Evolutionary conservation across 768 basidiomycete genomes (phyloP).

Genomic region (Mycena venus): DNA sequence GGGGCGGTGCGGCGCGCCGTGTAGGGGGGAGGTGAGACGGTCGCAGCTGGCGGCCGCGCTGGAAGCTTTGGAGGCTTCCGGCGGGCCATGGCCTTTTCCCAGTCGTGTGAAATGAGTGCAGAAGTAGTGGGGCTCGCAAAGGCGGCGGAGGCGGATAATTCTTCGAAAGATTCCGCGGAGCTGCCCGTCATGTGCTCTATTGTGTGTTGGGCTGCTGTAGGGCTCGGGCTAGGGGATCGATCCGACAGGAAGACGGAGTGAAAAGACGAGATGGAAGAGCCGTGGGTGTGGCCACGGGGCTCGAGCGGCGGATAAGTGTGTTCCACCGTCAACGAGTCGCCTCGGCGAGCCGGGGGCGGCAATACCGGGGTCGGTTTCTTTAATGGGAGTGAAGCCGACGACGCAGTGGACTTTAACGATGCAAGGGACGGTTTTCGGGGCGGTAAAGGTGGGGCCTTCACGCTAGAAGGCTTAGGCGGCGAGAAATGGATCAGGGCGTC

Average conservation of each 20-base stretch:
- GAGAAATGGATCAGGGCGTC: constrained; percentile 71
- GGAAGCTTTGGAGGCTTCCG: constrained; percentile 62
- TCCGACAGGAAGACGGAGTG: constrained; percentile 88
- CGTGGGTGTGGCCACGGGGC: constrained; percentile 62
- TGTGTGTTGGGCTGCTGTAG: constrained; percentile 41
- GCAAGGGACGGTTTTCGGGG: constrained; percentile 73
- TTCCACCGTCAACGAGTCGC: constrained; percentile 68
- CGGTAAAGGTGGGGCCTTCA: constrained; percentile 69
- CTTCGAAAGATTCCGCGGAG: constrained; percentile 75
- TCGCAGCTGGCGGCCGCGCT: constrained; percentile 51
- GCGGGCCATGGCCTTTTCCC: constrained; percentile 60
- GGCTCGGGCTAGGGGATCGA: constrained; percentile 55
- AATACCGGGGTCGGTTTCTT: constrained; percentile 35
- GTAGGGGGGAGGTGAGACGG: constrained; percentile 22
- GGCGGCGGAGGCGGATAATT: constrained; percentile 66
- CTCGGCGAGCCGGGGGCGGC: constrained; percentile 50
- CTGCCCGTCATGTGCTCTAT: constrained; percentile 37
- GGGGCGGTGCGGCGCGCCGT: constrained; percentile 29
- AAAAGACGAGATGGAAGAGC: constrained; percentile 85
- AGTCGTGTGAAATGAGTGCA: constrained; percentile 60
- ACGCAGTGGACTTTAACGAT: constrained; percentile 58
- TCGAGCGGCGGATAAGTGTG: constrained; percentile 67
- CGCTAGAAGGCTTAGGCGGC: constrained; percentile 49
- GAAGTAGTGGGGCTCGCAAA: constrained; percentile 66
- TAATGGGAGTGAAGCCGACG: constrained; percentile 46